A percentile compares a stretch with the other conserved stretches of the same genome.
Evolutionary conservation across 371 early-diverging fungal genomes (phyloP).

Genomic region (Funneliformis caledonium): DNA sequence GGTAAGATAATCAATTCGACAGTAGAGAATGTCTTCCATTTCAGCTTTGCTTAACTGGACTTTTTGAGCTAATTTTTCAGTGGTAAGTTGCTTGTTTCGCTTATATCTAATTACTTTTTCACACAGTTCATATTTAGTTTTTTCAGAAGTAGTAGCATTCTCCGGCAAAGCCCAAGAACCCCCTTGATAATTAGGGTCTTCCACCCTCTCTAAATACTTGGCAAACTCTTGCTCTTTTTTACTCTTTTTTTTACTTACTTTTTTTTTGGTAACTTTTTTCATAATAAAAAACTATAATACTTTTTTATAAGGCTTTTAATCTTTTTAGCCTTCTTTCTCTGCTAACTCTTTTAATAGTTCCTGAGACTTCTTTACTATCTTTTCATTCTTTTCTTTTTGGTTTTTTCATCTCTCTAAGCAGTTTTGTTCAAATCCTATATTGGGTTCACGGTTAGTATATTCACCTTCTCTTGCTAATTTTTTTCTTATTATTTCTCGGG

Average conservation of each 20-base stretch:
- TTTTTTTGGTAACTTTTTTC: too few relatives aligned
- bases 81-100: neutral
- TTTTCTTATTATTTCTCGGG: too few relatives aligned
- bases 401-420: too few relatives aligned
- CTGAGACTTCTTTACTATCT: too few relatives aligned
- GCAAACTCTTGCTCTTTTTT: neutral
- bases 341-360: too few relatives aligned
- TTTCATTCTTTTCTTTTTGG: too few relatives aligned
- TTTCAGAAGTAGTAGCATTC: constrained; percentile 30
- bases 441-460: too few relatives aligned
- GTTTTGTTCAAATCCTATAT: too few relatives aligned
- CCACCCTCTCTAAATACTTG: neutral
- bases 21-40: constrained; percentile 25
- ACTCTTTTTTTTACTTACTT: neutral
- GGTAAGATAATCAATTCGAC: constrained; percentile 27
- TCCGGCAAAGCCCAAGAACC: constrained; percentile 34
- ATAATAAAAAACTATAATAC: too few relatives aligned
- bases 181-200: constrained; percentile 37
- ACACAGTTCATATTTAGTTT: constrained; percentile 22
- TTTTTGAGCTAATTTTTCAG: constrained; percentile 23
- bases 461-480: too few relatives aligned
- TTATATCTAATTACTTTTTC: constrained; percentile 13
- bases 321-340: too few relatives aligned
- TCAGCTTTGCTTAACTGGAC: constrained; percentile 21
- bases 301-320: too few relatives aligned